Evolutionary conservation across 768 basidiomycete species (phyloP), one percentile per base, ranked within the genome.

Genomic region (Hypsizygus marmoreus): DNA sequence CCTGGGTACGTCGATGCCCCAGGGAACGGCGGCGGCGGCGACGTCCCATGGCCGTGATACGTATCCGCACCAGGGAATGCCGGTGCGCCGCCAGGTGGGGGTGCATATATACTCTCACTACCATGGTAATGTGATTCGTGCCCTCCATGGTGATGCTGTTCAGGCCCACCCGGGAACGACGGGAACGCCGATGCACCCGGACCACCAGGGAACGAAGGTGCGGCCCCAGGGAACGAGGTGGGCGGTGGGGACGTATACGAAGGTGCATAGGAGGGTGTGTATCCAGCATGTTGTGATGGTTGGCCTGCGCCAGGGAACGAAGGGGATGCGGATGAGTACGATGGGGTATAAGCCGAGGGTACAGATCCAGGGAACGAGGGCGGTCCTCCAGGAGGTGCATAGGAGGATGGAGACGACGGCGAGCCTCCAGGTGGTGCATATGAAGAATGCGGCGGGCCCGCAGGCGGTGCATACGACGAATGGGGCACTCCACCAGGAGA

Each of bases 51-150:
- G 12, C 39, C 38, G 25, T 49, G 59, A 5, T 42, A 35, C 13
- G 57, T 56, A 31, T 62, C 63, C 4, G 64, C 62, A 31, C 63
- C 66, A 22, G 75, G 75, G 60, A 75, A 76, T 12, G 53, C 57
- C 35, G 65, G 70, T 0, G 64, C 64, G 33, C 59, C 59, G 29
- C 54, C 66, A 49, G 53, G 43, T n/a, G n/a, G n/a, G n/a, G n/a
- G n/a, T n/a, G 23, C 54, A 59, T 13, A 57, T 56, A 4, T 58
- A 35, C 11, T 55, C 30, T 9, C 48, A 23, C 20, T 23, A 26
- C 29, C 39, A 42, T 33, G 24, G 25, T 30, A 39, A 25, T 38
- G 43, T 28, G 37, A 31, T 16, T n/a, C 39, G 22, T 38, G 56
- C 53, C 11, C 48, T 38, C 28, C n/a, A n/a, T n/a, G n/a, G n/a